A percentile compares a stretch with the other conserved stretches of the same genome.
phyloP scores from a whole-genome alignment of 2,329 filamentous ascomycete species.

The Phaeosphaeria sp. region DNA sequence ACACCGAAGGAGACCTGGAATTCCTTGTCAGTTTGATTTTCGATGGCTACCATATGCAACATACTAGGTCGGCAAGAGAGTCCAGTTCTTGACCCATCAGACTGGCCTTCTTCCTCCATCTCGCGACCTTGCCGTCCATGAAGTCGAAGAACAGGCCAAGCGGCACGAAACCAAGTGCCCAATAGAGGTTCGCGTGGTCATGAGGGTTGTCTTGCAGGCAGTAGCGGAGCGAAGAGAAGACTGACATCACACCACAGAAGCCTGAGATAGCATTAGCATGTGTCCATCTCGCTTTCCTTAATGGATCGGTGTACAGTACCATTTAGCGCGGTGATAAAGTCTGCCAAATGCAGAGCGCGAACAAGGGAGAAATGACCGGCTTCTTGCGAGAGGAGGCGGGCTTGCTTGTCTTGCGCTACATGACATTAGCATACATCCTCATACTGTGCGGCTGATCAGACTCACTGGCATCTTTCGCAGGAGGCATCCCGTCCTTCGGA shows the following conservation, averaged over 20 bases:
- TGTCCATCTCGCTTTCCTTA: background rate
- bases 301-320: constrained; percentile 49
- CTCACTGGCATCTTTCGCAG: constrained; percentile 54
- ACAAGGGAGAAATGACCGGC: constrained; percentile 72
- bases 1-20: constrained; percentile 91
- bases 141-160: constrained; percentile 93
- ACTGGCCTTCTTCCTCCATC: constrained; percentile 96
- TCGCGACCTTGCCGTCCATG: constrained; percentile 94
- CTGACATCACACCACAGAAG: constrained; percentile 90
- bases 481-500: constrained; percentile 49
- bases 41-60: constrained; percentile 31
- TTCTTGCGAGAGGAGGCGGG: constrained; percentile 71
- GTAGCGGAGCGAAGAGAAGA: constrained; percentile 95
- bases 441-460: background rate
- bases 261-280: constrained; percentile 53
- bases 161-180: constrained; percentile 85
- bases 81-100: constrained; percentile 98
- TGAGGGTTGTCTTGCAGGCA: constrained; percentile 73
- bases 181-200: constrained; percentile 74
- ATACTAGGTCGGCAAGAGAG: constrained; percentile 90
- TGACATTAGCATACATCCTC: constrained; percentile 11
- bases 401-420: constrained; percentile 76
- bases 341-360: constrained; percentile 74
- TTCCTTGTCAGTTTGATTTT: background rate
- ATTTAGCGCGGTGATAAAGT: constrained; percentile 84